phyloP scores from a whole-genome alignment of 2,329 filamentous ascomycete species.

The Coniochaeta hoffmannii region DNA sequence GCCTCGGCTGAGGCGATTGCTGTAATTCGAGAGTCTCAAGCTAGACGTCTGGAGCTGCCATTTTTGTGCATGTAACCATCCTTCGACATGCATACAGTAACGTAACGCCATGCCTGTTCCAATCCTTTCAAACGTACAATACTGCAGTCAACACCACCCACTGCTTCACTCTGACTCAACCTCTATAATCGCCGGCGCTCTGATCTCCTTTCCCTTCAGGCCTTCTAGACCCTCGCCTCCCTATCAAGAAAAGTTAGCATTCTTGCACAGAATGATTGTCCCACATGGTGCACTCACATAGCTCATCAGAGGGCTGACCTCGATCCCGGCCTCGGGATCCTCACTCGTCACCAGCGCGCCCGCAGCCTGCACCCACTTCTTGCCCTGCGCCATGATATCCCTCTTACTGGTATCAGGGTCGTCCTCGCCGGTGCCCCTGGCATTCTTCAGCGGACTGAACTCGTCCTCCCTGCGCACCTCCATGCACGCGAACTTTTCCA shows the following conservation, averaged over 20 bases:
- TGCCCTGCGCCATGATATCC: slow-evolving; percentile 86
- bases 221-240: slow-evolving; percentile 56
- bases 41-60: neutral
- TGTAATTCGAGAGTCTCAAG: no score
- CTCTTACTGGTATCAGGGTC: slow-evolving; percentile 87
- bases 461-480: slow-evolving; percentile 96
- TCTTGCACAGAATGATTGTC: neutral
- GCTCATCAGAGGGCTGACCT: slow-evolving; percentile 88
- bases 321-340: slow-evolving; percentile 59
- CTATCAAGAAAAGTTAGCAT: slow-evolving; percentile 25
- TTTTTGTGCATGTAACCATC: neutral
- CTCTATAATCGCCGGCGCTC: slow-evolving; percentile 45
- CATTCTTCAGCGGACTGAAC: slow-evolving; percentile 96
- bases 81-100: neutral
- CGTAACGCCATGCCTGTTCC: slow-evolving; percentile 3
- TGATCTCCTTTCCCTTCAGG: slow-evolving; percentile 44
- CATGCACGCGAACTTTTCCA: slow-evolving; percentile 89
- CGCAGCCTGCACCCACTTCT: slow-evolving; percentile 74
- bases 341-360: slow-evolving; percentile 69
- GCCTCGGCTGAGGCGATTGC: neutral
- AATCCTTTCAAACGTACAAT: neutral
- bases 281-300: slow-evolving; percentile 61
- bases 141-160: neutral
- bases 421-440: slow-evolving; percentile 76
- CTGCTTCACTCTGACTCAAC: slow-evolving; percentile 23